These are phyloP conservation scores for Euphorbia corollata DNA, from an alignment of 441 rosid species.

Conservation along the genomic window DNA sequence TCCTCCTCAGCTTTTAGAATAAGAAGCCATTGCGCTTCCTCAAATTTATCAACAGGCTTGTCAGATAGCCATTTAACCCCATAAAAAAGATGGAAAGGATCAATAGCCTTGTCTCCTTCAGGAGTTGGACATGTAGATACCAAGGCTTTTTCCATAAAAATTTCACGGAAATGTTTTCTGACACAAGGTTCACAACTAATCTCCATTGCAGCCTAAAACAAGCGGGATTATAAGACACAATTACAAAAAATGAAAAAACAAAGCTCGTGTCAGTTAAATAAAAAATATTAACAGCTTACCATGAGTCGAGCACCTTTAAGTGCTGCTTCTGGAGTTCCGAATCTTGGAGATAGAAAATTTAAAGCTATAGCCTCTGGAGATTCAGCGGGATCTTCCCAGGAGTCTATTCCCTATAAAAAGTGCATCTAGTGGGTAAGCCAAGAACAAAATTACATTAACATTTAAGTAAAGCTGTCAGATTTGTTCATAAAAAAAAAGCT, in stretches of 20 bases:
- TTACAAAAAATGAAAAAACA: constrained; percentile 9
- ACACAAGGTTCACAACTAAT: constrained; percentile 74
- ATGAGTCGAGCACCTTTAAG: constrained; percentile 79
- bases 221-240: not conserved
- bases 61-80: constrained; percentile 74
- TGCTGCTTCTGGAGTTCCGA: constrained; percentile 63
- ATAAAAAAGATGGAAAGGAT: constrained; percentile 62
- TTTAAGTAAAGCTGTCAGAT: not conserved
- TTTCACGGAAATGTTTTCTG: constrained; percentile 52
- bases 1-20: constrained; percentile 87
- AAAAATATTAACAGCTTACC: constrained; percentile 32
- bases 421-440: constrained; percentile 4
- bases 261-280: constrained; percentile 4
- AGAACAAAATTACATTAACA: not conserved
- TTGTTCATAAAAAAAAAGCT: too few relatives aligned
- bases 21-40: constrained; percentile 83
- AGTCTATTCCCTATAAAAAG: constrained; percentile 44
- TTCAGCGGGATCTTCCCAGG: constrained; percentile 66
- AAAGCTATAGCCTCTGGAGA: constrained; percentile 71
- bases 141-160: constrained; percentile 59
- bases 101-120: constrained; percentile 54
- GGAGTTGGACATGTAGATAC: constrained; percentile 70
- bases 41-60: constrained; percentile 65
- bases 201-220: constrained; percentile 63
- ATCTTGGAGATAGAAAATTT: constrained; percentile 58